Conservation (phyloP, 1,284 basidiomycete genomes). For the Coriolopsis trogii region DNA sequence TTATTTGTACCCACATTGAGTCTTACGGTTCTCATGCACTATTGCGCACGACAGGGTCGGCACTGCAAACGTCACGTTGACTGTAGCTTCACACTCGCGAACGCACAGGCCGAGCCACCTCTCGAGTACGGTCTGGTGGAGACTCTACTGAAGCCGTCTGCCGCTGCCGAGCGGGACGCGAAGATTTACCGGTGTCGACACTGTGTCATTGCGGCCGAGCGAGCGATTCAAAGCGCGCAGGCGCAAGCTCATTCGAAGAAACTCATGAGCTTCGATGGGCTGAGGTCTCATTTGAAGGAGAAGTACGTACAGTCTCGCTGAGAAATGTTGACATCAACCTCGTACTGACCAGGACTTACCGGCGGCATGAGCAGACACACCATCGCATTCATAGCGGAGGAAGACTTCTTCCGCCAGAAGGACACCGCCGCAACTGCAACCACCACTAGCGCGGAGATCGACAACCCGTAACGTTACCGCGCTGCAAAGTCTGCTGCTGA, state of each 20-base stretch:
- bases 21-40: neutral
- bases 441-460: neutral
- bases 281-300: conserved; percentile 59
- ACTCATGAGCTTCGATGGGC: conserved; percentile 48
- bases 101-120: conserved; percentile 31
- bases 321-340: too few species aligned
- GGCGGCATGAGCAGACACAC: conserved; percentile 33
- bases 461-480: conserved; percentile 2
- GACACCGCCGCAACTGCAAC: neutral
- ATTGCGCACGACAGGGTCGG: conserved; percentile 44
- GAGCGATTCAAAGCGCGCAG: too few species aligned
- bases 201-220: conserved; percentile 42
- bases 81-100: conserved; percentile 44
- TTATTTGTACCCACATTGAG: neutral
- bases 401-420: conserved; percentile 36
- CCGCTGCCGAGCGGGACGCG: conserved; percentile 33
- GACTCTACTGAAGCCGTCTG: conserved; percentile 31
- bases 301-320: conserved; percentile 45
- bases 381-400: conserved; percentile 35
- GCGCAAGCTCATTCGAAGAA: too few species aligned
- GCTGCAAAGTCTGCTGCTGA: neutral
- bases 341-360: neutral
- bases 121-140: conserved; percentile 37
- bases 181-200: conserved; percentile 57
- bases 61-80: conserved; percentile 65